These are phyloP conservation scores for Xylogone sp. DNA, from an alignment of 2,329 filamentous ascomycete species.

Conservation along the genomic window DNA sequence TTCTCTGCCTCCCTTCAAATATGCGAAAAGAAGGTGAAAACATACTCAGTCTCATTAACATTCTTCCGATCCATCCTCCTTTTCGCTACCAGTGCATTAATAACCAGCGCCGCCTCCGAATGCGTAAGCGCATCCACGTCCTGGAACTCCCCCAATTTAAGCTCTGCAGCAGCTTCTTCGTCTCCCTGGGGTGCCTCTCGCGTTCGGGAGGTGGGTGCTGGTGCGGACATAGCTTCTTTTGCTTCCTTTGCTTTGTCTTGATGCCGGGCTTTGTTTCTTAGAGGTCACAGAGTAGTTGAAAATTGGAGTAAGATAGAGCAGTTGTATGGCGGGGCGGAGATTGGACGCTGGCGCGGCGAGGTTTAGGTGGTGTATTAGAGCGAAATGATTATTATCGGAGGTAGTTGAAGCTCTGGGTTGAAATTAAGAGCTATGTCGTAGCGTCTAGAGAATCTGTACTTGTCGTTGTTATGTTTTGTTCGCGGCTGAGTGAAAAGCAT, in stretches of 20 bases:
- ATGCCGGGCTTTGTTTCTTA: too few species aligned
- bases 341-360: too few species aligned
- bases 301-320: too few species aligned
- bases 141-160: slow-evolving; percentile 91
- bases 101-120: slow-evolving; percentile 86
- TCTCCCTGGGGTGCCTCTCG: slow-evolving; percentile 71
- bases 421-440: too few species aligned
- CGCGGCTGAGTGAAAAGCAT: neutral
- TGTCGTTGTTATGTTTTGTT: too few species aligned
- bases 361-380: too few species aligned
- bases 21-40: slow-evolving; percentile 17
- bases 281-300: too few species aligned
- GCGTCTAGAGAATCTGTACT: too few species aligned
- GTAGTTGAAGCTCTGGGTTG: too few species aligned
- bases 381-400: too few species aligned
- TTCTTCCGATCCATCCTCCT: slow-evolving; percentile 76
- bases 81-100: slow-evolving; percentile 83
- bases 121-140: slow-evolving; percentile 88
- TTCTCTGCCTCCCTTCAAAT: slow-evolving; percentile 4
- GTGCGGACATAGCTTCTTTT: slow-evolving; percentile 13
- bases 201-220: slow-evolving; percentile 50
- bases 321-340: too few species aligned
- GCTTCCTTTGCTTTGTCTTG: too few species aligned
- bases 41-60: slow-evolving; percentile 79
- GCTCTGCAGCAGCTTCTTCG: slow-evolving; percentile 77